Evolutionary conservation across 805 yeast species (phyloP).

Genomic region (Starmerella stellata): DNA sequence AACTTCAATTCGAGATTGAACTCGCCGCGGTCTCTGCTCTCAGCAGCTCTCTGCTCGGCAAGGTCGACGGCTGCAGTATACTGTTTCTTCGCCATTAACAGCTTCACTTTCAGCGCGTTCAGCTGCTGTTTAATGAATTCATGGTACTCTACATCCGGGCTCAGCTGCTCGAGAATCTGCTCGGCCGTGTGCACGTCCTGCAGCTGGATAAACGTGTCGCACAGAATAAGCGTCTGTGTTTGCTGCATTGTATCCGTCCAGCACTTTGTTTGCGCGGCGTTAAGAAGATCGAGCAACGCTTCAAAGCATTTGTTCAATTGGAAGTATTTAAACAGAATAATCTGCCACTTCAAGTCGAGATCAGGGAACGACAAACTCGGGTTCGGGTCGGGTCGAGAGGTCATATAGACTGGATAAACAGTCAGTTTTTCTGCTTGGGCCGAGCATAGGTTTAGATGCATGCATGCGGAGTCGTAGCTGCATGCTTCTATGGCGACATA

Average conservation of each 20-base stretch:
- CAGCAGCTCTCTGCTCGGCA: too few relatives aligned
- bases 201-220: background rate
- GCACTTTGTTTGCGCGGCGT: background rate
- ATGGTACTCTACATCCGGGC: too few relatives aligned
- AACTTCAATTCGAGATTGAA: too few relatives aligned
- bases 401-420: background rate
- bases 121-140: too few relatives aligned
- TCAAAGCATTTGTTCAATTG: background rate
- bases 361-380: too few relatives aligned
- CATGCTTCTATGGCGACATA: background rate
- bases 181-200: too few relatives aligned
- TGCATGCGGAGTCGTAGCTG: background rate
- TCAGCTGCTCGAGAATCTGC: too few relatives aligned
- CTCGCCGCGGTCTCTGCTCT: too few relatives aligned
- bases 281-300: background rate
- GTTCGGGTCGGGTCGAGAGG: too few relatives aligned
- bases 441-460: background rate
- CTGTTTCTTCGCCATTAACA: too few relatives aligned
- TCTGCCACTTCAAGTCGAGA: background rate
- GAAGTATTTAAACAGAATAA: background rate
- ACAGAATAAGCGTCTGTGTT: background rate
- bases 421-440: background rate
- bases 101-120: too few relatives aligned
- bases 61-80: too few relatives aligned
- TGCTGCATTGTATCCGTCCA: background rate